phyloP scores from a whole-genome alignment of 495 filamentous ascomycete genomes.

The Neurospora sp. region DNA sequence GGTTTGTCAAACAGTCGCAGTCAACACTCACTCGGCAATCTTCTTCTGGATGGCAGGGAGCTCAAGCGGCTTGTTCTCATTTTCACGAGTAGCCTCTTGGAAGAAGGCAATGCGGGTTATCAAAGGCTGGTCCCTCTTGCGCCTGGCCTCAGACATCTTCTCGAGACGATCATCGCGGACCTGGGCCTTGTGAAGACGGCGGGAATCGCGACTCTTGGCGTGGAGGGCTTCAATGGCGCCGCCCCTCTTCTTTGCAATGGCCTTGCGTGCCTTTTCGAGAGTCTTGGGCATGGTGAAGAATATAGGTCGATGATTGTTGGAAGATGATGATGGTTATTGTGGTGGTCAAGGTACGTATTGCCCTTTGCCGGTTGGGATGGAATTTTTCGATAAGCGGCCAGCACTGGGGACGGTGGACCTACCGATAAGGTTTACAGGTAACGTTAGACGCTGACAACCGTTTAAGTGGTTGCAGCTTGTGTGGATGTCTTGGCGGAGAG shows the following conservation, averaged over 20 bases:
- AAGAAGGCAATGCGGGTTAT: slow-evolving; percentile 67
- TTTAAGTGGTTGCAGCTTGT: slow-evolving; percentile 14
- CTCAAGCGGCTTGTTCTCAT: slow-evolving; percentile 43
- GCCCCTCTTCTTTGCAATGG: slow-evolving; percentile 68
- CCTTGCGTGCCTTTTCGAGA: slow-evolving; percentile 71
- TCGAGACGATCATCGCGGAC: slow-evolving; percentile 67
- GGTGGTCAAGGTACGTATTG: neutral
- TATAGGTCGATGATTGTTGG: neutral
- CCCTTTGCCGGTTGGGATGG: neutral
- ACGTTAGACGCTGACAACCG: neutral
- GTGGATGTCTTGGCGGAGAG: neutral
- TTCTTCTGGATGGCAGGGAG: slow-evolving; percentile 49
- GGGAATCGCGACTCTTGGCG: slow-evolving; percentile 70
- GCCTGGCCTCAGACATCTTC: slow-evolving; percentile 48
- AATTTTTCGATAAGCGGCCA: neutral
- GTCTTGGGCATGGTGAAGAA: slow-evolving; percentile 57
- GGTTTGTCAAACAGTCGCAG: neutral
- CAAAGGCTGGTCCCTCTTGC: slow-evolving; percentile 62
- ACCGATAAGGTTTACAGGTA: slow-evolving; percentile 9
- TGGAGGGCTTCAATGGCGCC: slow-evolving; percentile 59
- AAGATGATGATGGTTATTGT: slow-evolving; percentile 1
- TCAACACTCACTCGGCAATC: slow-evolving; percentile 46
- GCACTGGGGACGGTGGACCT: slow-evolving; percentile 11
- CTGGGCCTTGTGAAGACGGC: slow-evolving; percentile 61
- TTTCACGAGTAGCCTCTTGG: slow-evolving; percentile 47